Evolutionary conservation across 2,329 filamentous ascomycete species (phyloP).

Genomic region (Fusarium stilboides): DNA sequence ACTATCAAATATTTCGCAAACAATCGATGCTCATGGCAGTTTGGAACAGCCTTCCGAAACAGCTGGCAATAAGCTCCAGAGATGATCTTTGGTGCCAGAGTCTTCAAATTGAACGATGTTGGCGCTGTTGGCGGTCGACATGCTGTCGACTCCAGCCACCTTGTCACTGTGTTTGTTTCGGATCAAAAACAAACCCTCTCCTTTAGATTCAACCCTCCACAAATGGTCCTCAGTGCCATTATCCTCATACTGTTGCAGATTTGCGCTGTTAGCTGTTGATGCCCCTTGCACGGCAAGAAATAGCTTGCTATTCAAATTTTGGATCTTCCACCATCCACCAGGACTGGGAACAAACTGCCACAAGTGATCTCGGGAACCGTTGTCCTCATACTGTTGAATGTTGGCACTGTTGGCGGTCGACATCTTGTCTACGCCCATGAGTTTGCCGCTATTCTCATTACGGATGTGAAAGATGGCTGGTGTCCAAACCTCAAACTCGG

Average conservation of each 20-base stretch:
- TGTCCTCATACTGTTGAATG: background rate
- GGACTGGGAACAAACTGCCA: background rate
- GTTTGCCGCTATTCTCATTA: background rate
- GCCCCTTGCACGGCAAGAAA: background rate
- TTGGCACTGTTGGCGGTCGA: background rate
- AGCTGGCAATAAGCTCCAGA: background rate
- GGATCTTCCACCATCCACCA: background rate
- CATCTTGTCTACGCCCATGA: background rate
- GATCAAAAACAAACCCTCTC: background rate
- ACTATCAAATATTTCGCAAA: too few relatives aligned
- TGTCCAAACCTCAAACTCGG: slow-evolving; percentile 4
- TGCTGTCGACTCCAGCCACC: background rate
- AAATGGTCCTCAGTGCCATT: background rate
- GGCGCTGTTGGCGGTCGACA: background rate
- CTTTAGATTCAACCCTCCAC: background rate
- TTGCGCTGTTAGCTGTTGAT: background rate
- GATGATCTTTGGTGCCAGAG: background rate
- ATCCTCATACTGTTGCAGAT: background rate
- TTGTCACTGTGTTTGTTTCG: background rate
- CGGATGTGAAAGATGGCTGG: background rate
- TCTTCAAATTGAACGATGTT: background rate
- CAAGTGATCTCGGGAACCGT: background rate
- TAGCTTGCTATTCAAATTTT: background rate
- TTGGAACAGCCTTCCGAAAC: too few relatives aligned
- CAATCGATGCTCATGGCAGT: too few relatives aligned